These are phyloP conservation scores for Acer negundo DNA, from an alignment of 345 rosid species.

Conservation along the genomic window DNA sequence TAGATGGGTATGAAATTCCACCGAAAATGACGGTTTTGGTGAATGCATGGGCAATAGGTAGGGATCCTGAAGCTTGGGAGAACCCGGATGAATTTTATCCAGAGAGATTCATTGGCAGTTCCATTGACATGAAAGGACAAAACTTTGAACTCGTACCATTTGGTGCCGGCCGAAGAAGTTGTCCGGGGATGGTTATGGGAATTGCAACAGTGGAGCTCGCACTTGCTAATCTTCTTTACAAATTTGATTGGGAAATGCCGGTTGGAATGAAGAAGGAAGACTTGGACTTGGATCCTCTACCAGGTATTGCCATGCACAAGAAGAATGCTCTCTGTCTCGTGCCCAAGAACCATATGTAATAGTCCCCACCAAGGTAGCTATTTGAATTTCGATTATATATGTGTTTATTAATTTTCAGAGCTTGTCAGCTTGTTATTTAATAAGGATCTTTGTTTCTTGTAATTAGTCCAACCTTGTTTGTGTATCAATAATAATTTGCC, in stretches of 20 bases:
- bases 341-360: background rate
- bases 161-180: constrained; percentile 32
- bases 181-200: constrained; percentile 28
- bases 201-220: constrained; percentile 15
- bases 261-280: constrained; percentile 10
- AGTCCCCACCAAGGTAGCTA: no score
- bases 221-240: constrained; percentile 23
- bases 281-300: constrained; percentile 9
- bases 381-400: no score
- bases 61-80: background rate
- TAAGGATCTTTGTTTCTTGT: no score
- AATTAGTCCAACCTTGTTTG: no score
- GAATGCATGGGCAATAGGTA: background rate
- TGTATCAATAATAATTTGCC: no score
- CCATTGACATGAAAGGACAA: constrained; percentile 24
- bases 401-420: no score
- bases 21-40: constrained; percentile 23
- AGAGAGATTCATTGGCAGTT: constrained; percentile 13
- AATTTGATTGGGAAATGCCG: constrained; percentile 29
- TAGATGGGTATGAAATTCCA: constrained; percentile 26
- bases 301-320: constrained; percentile 21
- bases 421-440: no score
- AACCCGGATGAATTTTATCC: background rate
- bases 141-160: constrained; percentile 30
- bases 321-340: constrained; percentile 18